A percentile compares a stretch with the other conserved stretches of the same genome.
These are phyloP conservation scores for Penicillium roqueforti DNA, from an alignment of 495 filamentous ascomycete species.

Conservation along the genomic window DNA sequence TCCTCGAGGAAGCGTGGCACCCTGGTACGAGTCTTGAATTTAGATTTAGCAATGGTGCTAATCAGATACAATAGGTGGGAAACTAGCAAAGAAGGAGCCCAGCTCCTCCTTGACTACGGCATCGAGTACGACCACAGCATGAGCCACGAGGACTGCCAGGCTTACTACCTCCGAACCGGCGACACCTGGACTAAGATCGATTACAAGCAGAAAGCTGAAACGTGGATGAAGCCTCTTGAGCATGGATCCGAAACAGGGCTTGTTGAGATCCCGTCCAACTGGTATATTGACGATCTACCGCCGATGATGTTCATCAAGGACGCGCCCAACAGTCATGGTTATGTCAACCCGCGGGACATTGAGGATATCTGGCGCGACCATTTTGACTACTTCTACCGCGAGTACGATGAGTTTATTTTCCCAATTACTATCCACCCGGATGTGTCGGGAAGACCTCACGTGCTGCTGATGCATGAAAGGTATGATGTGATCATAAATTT, in stretches of 20 bases:
- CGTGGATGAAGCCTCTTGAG: slow-evolving; percentile 62
- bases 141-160: slow-evolving; percentile 61
- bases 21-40: slow-evolving; percentile 25
- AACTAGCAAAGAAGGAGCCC: slow-evolving; percentile 59
- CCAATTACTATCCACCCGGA: slow-evolving; percentile 67
- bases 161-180: slow-evolving; percentile 58
- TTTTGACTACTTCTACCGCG: slow-evolving; percentile 63
- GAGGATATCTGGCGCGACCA: slow-evolving; percentile 59
- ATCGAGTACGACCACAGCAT: slow-evolving; percentile 68
- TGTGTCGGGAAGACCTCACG: slow-evolving; percentile 61
- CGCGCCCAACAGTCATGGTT: slow-evolving; percentile 53
- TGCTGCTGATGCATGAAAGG: slow-evolving; percentile 59
- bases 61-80: slow-evolving; percentile 48
- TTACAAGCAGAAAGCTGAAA: slow-evolving; percentile 52
- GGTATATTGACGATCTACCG: slow-evolving; percentile 63
- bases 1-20: slow-evolving; percentile 62
- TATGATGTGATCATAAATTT: slow-evolving; percentile 4
- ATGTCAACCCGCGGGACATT: slow-evolving; percentile 54
- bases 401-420: slow-evolving; percentile 66
- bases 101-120: slow-evolving; percentile 62
- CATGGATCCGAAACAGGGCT: slow-evolving; percentile 50
- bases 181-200: slow-evolving; percentile 60
- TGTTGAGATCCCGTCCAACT: slow-evolving; percentile 62
- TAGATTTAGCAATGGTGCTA: background rate
- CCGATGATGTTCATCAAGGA: slow-evolving; percentile 61